Evolutionary conservation across 805 yeast species (phyloP).

Genomic region (Ascoidea asiatica): DNA sequence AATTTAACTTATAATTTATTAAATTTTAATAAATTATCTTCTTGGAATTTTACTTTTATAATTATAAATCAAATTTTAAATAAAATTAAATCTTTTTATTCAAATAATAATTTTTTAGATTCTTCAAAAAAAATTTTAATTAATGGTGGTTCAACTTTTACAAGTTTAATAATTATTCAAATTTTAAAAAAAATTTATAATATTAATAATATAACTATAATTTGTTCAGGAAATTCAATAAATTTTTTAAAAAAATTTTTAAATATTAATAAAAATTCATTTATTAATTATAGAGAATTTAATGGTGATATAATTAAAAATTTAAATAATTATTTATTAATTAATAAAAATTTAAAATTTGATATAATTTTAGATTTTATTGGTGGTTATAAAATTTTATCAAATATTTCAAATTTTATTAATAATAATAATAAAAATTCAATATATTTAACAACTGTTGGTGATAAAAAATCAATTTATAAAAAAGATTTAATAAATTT

Average conservation of each 20-base stretch:
- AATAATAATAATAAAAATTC: slow-evolving; percentile 22
- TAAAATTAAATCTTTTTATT: slow-evolving; percentile 6
- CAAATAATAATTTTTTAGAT: slow-evolving; percentile 18
- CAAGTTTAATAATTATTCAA: slow-evolving; percentile 51
- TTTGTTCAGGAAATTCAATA: slow-evolving; percentile 42
- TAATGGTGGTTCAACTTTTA: slow-evolving; percentile 70
- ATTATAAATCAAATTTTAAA: slow-evolving; percentile 41
- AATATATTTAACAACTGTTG: slow-evolving; percentile 45
- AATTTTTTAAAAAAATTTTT: slow-evolving; percentile 7
- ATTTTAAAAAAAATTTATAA: slow-evolving; percentile 37
- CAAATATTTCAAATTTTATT: slow-evolving; percentile 2
- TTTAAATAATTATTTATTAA: slow-evolving; percentile 39
- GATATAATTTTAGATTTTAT: slow-evolving; percentile 58
- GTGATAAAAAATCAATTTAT: slow-evolving; percentile 38
- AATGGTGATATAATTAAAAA: slow-evolving; percentile 37
- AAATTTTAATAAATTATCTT: slow-evolving; percentile 39
- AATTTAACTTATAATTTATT: slow-evolving; percentile 20
- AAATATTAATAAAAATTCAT: no score
- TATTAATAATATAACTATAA: slow-evolving; percentile 40
- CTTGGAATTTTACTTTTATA: slow-evolving; percentile 48
- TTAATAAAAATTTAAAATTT: slow-evolving; percentile 23
- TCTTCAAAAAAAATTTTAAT: slow-evolving; percentile 39
- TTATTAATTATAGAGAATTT: no score
- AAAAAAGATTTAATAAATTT: slow-evolving; percentile 20
- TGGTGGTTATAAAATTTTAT: slow-evolving; percentile 48